Base-by-base conservation (phyloP, 208 protist species). In the Naegleria fowleri region DNA sequence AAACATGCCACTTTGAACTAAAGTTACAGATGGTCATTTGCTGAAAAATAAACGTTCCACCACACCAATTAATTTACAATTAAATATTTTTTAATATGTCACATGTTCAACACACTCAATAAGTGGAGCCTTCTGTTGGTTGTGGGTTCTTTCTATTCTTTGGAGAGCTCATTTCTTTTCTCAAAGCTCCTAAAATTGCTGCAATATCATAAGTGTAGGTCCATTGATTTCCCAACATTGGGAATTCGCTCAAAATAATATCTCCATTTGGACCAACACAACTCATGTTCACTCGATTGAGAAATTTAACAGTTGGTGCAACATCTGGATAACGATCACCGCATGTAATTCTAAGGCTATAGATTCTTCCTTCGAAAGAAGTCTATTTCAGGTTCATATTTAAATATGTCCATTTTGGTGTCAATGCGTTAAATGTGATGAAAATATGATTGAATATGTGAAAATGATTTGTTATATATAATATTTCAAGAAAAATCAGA, bases 341-440 rank as follows among this genome's bases (percentile, higher is more conserved):
- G 91, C 96, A 97, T 41, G 51, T 22, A 36, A 97, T 92, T n/a
- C 92, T 93, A 29, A 96, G 40, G 33, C 52, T 92, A 88, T 96
- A 96, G 86, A 97, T 96, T 90, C 95, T 92, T 91, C 92, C 91
- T 48, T 96, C 95, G 91, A 93, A 92, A 16, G 84, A 25, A 29
- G 92, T 95, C 94, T 96, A 93, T 75, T n/a, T n/a, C n/a, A n/a
- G n/a, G n/a, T n/a, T n/a, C n/a, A n/a, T n/a, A n/a, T 33, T 83
- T 9, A 92, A 29, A 91, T 88, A n/a, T 15, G 52, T 1, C 41
- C 90, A 33, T 16, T 41, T 40, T 90, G 25, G 91, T 40, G 79
- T n/a, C 36, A 33, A 92, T 48, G 9, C 41, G 25, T 93, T 25
- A 0, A 55, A 93, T 43, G 83, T n/a, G n/a, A n/a, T n/a, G n/a